Percentiles rank a stretch among this genome's conserved stretches.
phyloP scores from a whole-genome alignment of 208 protist genomes.

The Herpetomonas tarakana region DNA sequence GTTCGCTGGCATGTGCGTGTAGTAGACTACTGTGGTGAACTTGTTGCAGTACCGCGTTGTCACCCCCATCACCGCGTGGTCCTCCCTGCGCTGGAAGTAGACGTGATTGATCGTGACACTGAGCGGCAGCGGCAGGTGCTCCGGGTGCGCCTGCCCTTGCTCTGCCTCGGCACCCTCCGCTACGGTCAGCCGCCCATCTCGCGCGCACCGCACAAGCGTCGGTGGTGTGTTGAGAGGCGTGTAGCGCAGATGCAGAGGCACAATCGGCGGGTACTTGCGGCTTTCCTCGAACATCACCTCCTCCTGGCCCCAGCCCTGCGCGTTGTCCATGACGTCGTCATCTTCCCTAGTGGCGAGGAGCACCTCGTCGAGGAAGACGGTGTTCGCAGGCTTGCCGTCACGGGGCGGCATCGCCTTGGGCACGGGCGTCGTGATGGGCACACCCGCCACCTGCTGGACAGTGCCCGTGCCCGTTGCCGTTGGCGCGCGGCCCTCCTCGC shows the following conservation, averaged over 20 bases:
- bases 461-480: conserved; percentile 5
- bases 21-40: conserved; percentile 90
- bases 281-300: conserved; percentile 79
- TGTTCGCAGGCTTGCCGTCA: conserved; percentile 65
- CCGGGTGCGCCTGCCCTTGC: conserved; percentile 24
- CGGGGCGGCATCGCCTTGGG: conserved; percentile 24
- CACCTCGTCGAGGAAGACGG: conserved; percentile 65
- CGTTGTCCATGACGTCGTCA: conserved; percentile 81
- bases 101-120: conserved; percentile 92
- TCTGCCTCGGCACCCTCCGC: conserved; percentile 4
- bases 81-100: conserved; percentile 89
- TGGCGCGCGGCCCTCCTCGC: background rate
- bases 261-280: conserved; percentile 85
- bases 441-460: conserved; percentile 8
- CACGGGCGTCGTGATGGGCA: conserved; percentile 20
- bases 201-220: conserved; percentile 75
- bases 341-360: conserved; percentile 70
- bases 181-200: conserved; percentile 48
- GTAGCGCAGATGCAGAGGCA: conserved; percentile 89
- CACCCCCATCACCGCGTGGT: conserved; percentile 83
- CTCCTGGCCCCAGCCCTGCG: conserved; percentile 78
- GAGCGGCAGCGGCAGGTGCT: conserved; percentile 84
- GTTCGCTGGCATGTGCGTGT: conserved; percentile 45
- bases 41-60: conserved; percentile 91
- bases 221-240: conserved; percentile 91